Evolutionary conservation across 1,139 yeast species (phyloP).

Genomic region (Neolecta irregularis): DNA sequence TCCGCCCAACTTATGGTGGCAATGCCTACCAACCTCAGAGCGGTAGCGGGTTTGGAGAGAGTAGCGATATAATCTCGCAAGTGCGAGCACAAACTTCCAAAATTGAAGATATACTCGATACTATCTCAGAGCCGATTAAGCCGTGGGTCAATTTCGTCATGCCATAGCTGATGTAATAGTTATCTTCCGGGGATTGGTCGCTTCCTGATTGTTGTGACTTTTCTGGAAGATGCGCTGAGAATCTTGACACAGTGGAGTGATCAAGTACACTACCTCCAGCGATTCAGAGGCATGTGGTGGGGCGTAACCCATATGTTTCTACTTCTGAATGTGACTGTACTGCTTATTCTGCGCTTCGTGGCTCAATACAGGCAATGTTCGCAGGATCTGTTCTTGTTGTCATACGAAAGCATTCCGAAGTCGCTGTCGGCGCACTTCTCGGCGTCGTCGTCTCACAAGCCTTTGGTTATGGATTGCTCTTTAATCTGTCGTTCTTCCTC

Average conservation of each 20-base stretch:
- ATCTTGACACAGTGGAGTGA: slow-evolving; percentile 81
- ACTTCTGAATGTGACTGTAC: slow-evolving; percentile 40
- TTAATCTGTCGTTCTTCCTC: slow-evolving; percentile 51
- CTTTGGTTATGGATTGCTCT: slow-evolving; percentile 70
- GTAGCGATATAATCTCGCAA: no score
- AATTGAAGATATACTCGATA: no score
- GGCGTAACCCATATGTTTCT: slow-evolving; percentile 64
- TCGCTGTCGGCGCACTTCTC: slow-evolving; percentile 58
- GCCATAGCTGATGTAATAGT: slow-evolving; percentile 20
- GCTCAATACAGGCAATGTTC: slow-evolving; percentile 33
- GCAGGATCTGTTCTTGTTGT: slow-evolving; percentile 60
- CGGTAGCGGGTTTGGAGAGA: no score
- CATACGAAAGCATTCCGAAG: slow-evolving; percentile 50
- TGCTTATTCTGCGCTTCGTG: not conserved
- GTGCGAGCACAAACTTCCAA: no score
- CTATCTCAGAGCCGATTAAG: no score
- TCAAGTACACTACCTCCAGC: slow-evolving; percentile 72
- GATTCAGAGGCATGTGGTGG: slow-evolving; percentile 65
- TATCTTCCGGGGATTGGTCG: slow-evolving; percentile 66
- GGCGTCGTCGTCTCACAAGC: slow-evolving; percentile 75
- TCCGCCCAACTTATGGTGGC: no score
- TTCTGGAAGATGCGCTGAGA: slow-evolving; percentile 77
- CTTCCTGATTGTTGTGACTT: slow-evolving; percentile 83
- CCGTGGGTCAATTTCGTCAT: no score
- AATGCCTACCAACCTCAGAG: no score